phyloP scores from a whole-genome alignment of 2,329 filamentous ascomycete genomes.

The Verticillium zaregamsianum region DNA sequence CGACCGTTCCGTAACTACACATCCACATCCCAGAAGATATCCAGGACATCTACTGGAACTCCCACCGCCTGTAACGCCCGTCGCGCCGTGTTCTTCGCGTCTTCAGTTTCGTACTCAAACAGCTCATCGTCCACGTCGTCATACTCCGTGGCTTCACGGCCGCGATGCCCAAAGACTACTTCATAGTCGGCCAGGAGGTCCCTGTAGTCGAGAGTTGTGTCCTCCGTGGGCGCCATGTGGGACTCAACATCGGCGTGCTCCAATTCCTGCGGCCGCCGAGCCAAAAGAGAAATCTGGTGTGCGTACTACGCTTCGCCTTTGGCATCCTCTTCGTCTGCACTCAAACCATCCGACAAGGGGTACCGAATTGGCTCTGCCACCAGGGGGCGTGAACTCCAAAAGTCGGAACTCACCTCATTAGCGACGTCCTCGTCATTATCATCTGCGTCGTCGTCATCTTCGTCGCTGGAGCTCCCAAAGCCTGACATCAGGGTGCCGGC shows the following conservation, averaged over 20 bases:
- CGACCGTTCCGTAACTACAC: background rate
- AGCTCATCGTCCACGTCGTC: background rate
- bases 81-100: background rate
- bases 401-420: conserved; percentile 53
- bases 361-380: background rate
- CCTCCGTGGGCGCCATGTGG: background rate
- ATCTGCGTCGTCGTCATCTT: conserved; percentile 93
- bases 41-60: background rate
- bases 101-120: background rate
- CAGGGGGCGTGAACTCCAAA: background rate
- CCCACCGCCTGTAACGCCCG: background rate
- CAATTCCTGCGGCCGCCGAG: background rate
- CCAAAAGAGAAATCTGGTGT: background rate
- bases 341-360: background rate
- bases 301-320: conserved; percentile 10
- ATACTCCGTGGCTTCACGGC: background rate
- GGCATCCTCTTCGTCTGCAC: background rate
- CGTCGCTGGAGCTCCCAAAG: conserved; percentile 91
- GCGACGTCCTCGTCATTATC: conserved; percentile 73
- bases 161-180: background rate
- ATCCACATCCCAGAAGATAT: background rate
- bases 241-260: background rate
- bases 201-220: background rate
- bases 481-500: conserved; percentile 77
- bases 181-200: background rate